Evolutionary conservation across 805 yeast genomes (phyloP).

Genomic region (Vanderwaltozyma yarrowii): DNA sequence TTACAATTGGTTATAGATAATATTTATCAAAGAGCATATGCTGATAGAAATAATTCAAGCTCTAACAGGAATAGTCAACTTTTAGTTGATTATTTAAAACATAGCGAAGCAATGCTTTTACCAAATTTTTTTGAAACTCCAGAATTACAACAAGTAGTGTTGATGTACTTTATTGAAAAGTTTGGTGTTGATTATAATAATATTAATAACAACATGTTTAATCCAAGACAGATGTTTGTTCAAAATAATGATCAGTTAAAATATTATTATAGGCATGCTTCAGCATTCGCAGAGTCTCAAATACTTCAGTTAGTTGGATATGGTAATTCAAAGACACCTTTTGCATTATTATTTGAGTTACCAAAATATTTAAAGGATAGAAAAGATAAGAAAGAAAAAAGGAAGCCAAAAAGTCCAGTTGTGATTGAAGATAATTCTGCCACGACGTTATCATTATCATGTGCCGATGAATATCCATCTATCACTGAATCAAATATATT

Average conservation of each 20-base stretch:
- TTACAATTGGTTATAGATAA: conserved; percentile 70
- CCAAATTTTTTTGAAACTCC: conserved; percentile 45
- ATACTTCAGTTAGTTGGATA: conserved; percentile 67
- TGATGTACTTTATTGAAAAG: conserved; percentile 51
- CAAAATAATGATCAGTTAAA: conserved; percentile 34
- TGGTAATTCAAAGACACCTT: conserved; percentile 67
- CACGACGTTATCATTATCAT: conserved; percentile 1
- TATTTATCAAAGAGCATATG: conserved; percentile 47
- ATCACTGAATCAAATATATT: not conserved
- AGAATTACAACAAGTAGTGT: conserved; percentile 48
- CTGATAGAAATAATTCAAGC: conserved; percentile 24
- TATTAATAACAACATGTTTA: conserved; percentile 42
- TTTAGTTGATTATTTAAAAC: conserved; percentile 34
- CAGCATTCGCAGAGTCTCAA: conserved; percentile 67
- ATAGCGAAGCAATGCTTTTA: conserved; percentile 55
- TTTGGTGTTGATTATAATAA: conserved; percentile 59
- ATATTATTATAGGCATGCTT: conserved; percentile 69
- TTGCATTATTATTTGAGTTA: conserved; percentile 61
- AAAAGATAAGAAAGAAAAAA: conserved; percentile 60
- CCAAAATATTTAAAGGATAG: conserved; percentile 65
- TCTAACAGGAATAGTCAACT: conserved; percentile 4
- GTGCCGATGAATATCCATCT: not conserved
- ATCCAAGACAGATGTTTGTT: conserved; percentile 32
- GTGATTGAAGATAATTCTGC: conserved; percentile 4
- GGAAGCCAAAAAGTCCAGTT: conserved; percentile 23